Evolutionary conservation across 192 early-diverging fungal species (phyloP).

Genomic region (Neocallimastix lanati): DNA sequence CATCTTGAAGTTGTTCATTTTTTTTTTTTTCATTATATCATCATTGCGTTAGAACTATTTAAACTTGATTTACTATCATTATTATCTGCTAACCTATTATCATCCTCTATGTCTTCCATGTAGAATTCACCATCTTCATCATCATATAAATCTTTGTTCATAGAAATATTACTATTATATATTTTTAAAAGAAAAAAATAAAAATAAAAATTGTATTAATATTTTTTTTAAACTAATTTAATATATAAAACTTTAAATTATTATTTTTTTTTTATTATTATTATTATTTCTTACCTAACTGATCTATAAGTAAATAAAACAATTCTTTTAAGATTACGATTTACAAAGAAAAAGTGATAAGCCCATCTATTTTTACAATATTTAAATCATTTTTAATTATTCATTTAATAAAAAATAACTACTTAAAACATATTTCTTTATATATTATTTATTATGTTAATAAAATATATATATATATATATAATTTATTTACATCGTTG

Average conservation of each 20-base stretch:
- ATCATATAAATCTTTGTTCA: conserved; percentile 15
- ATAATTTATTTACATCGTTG: conserved; percentile 39
- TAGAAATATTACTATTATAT: conserved; percentile 32
- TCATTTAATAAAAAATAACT: too few species aligned
- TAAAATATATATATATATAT: too few species aligned
- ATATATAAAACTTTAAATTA: neutral
- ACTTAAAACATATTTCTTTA: too few species aligned
- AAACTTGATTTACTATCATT: too few species aligned
- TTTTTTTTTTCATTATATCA: too few species aligned
- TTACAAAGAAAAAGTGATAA: conserved; percentile 95
- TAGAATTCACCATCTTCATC: conserved; percentile 11
- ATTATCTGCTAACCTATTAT: neutral
- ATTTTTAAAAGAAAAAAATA: too few species aligned
- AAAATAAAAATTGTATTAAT: neutral
- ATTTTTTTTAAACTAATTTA: too few species aligned
- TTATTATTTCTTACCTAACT: conserved; percentile 46
- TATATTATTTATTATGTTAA: too few species aligned
- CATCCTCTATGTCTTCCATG: neutral
- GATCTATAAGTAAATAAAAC: conserved; percentile 82
- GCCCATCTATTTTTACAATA: conserved; percentile 55
- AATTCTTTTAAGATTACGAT: conserved; percentile 74
- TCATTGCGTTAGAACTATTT: too few species aligned
- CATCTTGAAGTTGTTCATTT: too few species aligned
- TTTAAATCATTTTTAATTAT: too few species aligned
- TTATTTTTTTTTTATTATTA: neutral